Evolutionary conservation across 306 rosid species (phyloP), one percentile per base, ranked within the genome.

Genomic region (Luffa acutangula): DNA sequence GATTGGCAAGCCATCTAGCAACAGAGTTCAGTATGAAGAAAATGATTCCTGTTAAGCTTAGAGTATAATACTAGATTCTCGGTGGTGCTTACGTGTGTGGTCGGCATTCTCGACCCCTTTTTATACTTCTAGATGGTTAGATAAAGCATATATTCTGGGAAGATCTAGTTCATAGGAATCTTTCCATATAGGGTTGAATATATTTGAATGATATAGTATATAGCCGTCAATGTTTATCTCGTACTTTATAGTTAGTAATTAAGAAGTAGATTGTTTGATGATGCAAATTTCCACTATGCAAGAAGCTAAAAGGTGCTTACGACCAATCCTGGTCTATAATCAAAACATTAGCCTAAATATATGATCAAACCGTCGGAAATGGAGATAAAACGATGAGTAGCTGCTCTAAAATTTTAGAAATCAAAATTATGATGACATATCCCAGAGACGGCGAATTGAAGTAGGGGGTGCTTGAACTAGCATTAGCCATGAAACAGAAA

Each of bases 1-100:
- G 83, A 81, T 91, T 5, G 97, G 98, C 54, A 95, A 95, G 87
- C 98, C 98, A 17, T 39, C 97, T 0, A 88, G 83, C 80, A 95
- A 92, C 82, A 88, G 86, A 46, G 85, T 92, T 81, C 94, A 95
- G 67, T 87, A 90, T 12, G 89, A 91, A 80, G 89, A 91, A 80
- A 93, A 79, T 4, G 98, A 95, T 74, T 33, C 81, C 36, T 92
- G 98, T 77, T 91, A 83, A 87, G 86, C 83, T 62, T 84, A 78
- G 75, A 83, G 42, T 14, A 60, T 80, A 15, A 36, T 48, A 75
- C 17, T 75, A 51, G 63, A 52, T 74, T 58, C 78, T 82, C 56
- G 81, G 85, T 84, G 86, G 79, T 87, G 77, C 65, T 80, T 78
- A 83, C 74, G 82, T 85, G 85, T 79, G 89, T 71, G 93, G 90